Evolutionary conservation across 352 stramenopile genomes (phyloP), one percentile per base, ranked within the genome.

Genomic region (Thalassiosira pacifica): DNA sequence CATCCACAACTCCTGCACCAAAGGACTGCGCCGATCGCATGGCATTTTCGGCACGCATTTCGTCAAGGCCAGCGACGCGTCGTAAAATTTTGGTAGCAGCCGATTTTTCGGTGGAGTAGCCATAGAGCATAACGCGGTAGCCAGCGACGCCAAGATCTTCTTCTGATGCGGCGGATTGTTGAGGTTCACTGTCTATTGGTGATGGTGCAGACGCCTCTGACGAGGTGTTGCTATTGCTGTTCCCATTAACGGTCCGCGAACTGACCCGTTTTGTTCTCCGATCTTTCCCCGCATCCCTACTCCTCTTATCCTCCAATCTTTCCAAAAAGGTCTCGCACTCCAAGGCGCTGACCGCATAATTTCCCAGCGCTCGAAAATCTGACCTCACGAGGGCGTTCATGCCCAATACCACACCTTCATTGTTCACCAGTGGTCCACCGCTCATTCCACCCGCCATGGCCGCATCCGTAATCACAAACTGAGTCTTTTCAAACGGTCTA

Each of bases 401-500:
- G 6, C 83, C 86, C 13, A 88, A n/a, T 26, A 91, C 86, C 13
- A 80, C 57, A 19, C 86, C 86, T 8, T 84, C 72, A n/a, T 64
- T 52, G 57, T 90, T 79, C 6, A 88, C 79, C 0, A 91, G 70
- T n/a, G 86, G 86, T 24, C 86, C 86, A 22, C 86, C 86, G 29
- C 34, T 79, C 86, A 91, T 91, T 22, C 86, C 86, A 31, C 83
- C 83, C 13, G 86, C 82, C 79, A 91, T 90, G 24, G 86, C 86
- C 29, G 86, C 86, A 85, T 91, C 79, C 1, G 83, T 89, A 29
- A 91, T 86, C 11, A 91, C 79, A 81, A 88, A 90, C 0, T 22
- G 73, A 45, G 82, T 87, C 4, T 76, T 66, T 66, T 85, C 72
- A 72, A 87, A 87, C 13, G 80, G 80, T 40, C 80, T 52, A 3